phyloP scores from a whole-genome alignment of 495 filamentous ascomycete genomes.

The Hyaloscypha finlandica region DNA sequence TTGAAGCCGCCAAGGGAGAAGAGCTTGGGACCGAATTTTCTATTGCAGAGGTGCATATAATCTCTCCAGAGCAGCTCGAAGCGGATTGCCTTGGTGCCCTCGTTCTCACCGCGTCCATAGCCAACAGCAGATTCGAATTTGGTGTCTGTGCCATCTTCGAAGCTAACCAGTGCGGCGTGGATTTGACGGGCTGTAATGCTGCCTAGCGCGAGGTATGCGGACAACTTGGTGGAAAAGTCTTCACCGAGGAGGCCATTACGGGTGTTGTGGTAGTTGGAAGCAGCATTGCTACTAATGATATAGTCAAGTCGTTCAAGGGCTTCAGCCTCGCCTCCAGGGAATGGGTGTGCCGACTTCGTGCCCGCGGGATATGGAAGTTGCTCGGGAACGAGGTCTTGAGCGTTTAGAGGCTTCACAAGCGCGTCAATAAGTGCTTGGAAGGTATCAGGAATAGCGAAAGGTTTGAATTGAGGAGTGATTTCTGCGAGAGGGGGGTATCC shows the following conservation, averaged over 20 bases:
- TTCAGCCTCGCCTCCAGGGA: slow-evolving; percentile 62
- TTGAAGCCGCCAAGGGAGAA: slow-evolving; percentile 64
- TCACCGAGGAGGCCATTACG: slow-evolving; percentile 66
- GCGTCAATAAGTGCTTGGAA: slow-evolving; percentile 49
- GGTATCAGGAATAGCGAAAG: slow-evolving; percentile 60
- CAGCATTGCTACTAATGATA: slow-evolving; percentile 57
- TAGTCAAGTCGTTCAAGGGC: slow-evolving; percentile 57
- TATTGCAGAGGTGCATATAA: slow-evolving; percentile 70
- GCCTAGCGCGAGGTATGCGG: slow-evolving; percentile 67
- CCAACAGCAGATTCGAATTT: slow-evolving; percentile 21
- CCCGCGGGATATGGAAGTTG: slow-evolving; percentile 48
- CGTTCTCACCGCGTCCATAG: slow-evolving; percentile 65
- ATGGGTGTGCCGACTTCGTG: slow-evolving; percentile 60
- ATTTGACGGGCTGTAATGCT: slow-evolving; percentile 68
- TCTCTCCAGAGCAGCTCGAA: slow-evolving; percentile 76
- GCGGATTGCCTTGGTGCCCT: slow-evolving; percentile 65
- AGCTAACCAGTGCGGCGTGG: slow-evolving; percentile 59
- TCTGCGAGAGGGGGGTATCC: slow-evolving; percentile 45
- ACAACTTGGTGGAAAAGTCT: slow-evolving; percentile 71
- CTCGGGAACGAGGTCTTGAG: slow-evolving; percentile 37
- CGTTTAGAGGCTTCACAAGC: slow-evolving; percentile 54
- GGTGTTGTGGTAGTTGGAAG: slow-evolving; percentile 63
- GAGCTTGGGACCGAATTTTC: slow-evolving; percentile 61
- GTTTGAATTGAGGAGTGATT: slow-evolving; percentile 55
- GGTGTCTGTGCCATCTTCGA: slow-evolving; percentile 53